These are phyloP conservation scores for Trypanosoma mega DNA, from an alignment of 208 protist genomes.

Conservation along the genomic window DNA sequence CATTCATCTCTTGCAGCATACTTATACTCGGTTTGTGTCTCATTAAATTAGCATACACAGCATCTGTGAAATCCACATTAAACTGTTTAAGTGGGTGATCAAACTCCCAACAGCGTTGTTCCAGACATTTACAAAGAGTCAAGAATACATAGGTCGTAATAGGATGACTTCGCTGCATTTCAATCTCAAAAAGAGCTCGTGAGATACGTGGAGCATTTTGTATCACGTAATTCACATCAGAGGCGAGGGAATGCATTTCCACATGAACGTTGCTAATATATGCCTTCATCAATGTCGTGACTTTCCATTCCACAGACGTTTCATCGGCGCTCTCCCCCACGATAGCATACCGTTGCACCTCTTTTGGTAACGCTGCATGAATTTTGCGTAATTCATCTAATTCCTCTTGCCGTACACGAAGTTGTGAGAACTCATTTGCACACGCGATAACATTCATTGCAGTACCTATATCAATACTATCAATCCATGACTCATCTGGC, in stretches of 20 bases:
- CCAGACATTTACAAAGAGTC: slow-evolving; percentile 92
- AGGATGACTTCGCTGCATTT: slow-evolving; percentile 91
- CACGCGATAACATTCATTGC: slow-evolving; percentile 92
- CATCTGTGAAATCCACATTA: slow-evolving; percentile 71
- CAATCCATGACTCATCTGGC: slow-evolving; percentile 83
- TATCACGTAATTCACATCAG: slow-evolving; percentile 95
- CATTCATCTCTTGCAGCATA: slow-evolving; percentile 74
- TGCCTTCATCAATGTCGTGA: slow-evolving; percentile 97
- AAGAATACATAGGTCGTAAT: slow-evolving; percentile 86
- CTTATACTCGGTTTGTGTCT: slow-evolving; percentile 75
- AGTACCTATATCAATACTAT: slow-evolving; percentile 88
- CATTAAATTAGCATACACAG: slow-evolving; percentile 71
- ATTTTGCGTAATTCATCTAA: slow-evolving; percentile 92
- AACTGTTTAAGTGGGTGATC: slow-evolving; percentile 93
- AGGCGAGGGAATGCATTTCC: slow-evolving; percentile 91
- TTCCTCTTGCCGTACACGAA: slow-evolving; percentile 96
- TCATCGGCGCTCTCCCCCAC: slow-evolving; percentile 83
- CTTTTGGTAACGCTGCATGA: slow-evolving; percentile 50
- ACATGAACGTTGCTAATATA: slow-evolving; percentile 92
- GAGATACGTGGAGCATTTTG: slow-evolving; percentile 96
- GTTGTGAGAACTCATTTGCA: slow-evolving; percentile 96
- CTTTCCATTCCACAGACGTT: slow-evolving; percentile 92
- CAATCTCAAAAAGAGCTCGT: slow-evolving; percentile 97
- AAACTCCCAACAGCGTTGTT: slow-evolving; percentile 94
- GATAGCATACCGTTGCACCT: slow-evolving; percentile 64